Evolutionary conservation across 768 basidiomycete species (phyloP), one percentile per base, ranked within the genome.

Genomic region (Hypsizygus marmoreus): DNA sequence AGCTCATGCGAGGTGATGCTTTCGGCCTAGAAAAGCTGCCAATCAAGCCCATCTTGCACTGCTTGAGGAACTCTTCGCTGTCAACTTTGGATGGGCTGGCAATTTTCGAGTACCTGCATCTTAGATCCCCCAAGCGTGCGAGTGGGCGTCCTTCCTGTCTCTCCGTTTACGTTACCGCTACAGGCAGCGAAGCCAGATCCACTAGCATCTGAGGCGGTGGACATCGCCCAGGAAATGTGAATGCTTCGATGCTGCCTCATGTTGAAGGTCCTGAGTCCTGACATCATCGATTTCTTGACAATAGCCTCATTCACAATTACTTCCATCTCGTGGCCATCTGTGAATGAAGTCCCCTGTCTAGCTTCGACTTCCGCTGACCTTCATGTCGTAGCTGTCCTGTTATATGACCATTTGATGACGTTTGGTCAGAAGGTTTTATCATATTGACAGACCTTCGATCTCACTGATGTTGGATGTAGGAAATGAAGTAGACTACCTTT

Each of bases 401-500:
- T 64, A 44, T 73, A 69, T 37, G 71, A 74, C 51, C 70, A 75
- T 43, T 30, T 64, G 13, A 53, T 73, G 22, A 70, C 71, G 5
- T 59, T 62, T 12, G 60, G 72, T 72, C 51, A 50, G 60, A 33
- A 1, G 2, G n/a, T n/a, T n/a, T n/a, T n/a, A n/a, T n/a, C n/a
- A n/a, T n/a, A n/a, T n/a, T n/a, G 28, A 16, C 40, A 9, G 14
- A 33, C 37, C 48, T 43, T 35, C 35, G 22, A 12, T 23, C 14
- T 9, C 44, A 22, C 32, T 39, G 25, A 35, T 7, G 25, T n/a
- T n/a, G n/a, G 26, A n/a, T 5, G 11, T 35, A 73, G 72, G 60
- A 3, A 51, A 59, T 40, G 79, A 80, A 52, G 55, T 76, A 28
- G 54, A 62, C 12, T 66, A 68, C 40, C 54, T 81, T 4, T 81